Percentiles rank a stretch among this genome's conserved stretches.
Evolutionary conservation across 371 early-diverging fungal species (phyloP).

Genomic region (Mortierella sp.): DNA sequence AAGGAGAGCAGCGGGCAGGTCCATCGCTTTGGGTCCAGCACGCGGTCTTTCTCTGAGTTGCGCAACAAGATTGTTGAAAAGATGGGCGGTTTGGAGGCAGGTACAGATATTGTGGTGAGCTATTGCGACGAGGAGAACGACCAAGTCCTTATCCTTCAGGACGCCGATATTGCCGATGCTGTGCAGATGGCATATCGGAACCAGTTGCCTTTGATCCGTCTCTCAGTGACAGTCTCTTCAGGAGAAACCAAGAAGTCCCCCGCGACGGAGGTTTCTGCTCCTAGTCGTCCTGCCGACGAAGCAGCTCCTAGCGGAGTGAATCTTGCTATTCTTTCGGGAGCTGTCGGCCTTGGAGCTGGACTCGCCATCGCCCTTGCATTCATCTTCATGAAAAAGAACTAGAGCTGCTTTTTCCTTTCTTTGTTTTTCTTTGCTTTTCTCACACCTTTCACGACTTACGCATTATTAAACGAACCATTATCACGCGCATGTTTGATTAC

Average conservation of each 20-base stretch:
- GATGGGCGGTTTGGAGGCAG: conserved; percentile 65
- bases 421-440: conserved; percentile 2
- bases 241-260: conserved; percentile 11
- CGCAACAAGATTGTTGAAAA: conserved; percentile 67
- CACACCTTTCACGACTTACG: conserved; percentile 4
- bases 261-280: not conserved
- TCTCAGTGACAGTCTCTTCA: conserved; percentile 42
- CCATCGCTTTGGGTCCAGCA: conserved; percentile 80
- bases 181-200: conserved; percentile 79
- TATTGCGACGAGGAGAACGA: conserved; percentile 90
- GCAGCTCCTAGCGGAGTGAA: conserved; percentile 18
- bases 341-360: conserved; percentile 47
- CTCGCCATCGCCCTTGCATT: conserved; percentile 40
- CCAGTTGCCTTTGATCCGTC: conserved; percentile 47
- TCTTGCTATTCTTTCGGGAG: conserved; percentile 40
- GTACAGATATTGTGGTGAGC: conserved; percentile 63
- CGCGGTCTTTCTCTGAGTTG: conserved; percentile 64
- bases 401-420: not conserved
- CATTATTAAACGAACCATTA: conserved; percentile 1
- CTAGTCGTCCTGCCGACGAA: not conserved
- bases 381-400: conserved; percentile 36
- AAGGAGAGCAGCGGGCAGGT: conserved; percentile 77
- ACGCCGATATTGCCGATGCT: conserved; percentile 82
- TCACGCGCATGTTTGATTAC: not conserved
- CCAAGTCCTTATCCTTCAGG: conserved; percentile 72